Conservation (phyloP, 495 filamentous ascomycete species). For the Trichoderma erinaceum region DNA sequence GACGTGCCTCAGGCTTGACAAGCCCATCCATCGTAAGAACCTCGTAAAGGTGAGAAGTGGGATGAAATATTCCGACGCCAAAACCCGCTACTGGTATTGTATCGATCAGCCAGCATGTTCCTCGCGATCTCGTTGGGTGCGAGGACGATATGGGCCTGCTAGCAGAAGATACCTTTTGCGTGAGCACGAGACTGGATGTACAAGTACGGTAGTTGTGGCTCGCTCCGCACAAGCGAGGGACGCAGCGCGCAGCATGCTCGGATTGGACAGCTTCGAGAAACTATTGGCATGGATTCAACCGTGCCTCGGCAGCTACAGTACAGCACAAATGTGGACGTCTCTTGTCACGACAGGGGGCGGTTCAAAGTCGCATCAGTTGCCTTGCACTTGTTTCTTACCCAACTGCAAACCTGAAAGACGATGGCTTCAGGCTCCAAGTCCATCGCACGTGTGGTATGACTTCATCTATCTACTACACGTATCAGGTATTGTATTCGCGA, state of each 20-base stretch:
- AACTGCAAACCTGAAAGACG: not conserved
- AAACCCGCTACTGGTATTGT: not conserved
- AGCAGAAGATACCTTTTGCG: too few relatives aligned
- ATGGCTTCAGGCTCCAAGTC: not conserved
- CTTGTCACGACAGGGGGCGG: slow-evolving; percentile 4
- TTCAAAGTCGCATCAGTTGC: slow-evolving; percentile 4
- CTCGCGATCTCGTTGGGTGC: not conserved
- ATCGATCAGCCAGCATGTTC: not conserved
- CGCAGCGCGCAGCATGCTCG: not conserved
- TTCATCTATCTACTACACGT: too few relatives aligned
- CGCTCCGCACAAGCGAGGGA: not conserved
- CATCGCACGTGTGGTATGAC: too few relatives aligned
- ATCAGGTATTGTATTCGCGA: too few relatives aligned
- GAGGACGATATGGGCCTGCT: not conserved
- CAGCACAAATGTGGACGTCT: too few relatives aligned
- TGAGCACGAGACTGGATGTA: not conserved
- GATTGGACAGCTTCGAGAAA: not conserved
- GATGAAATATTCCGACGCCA: not conserved
- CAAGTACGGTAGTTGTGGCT: not conserved
- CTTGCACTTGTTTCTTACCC: not conserved
- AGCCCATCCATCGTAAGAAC: not conserved
- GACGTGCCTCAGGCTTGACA: not conserved
- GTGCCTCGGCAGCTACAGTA: slow-evolving; percentile 4
- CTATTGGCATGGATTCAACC: not conserved
- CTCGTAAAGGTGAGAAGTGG: not conserved